phyloP scores from a whole-genome alignment of 805 yeast genomes.

The Candida boleticola region DNA sequence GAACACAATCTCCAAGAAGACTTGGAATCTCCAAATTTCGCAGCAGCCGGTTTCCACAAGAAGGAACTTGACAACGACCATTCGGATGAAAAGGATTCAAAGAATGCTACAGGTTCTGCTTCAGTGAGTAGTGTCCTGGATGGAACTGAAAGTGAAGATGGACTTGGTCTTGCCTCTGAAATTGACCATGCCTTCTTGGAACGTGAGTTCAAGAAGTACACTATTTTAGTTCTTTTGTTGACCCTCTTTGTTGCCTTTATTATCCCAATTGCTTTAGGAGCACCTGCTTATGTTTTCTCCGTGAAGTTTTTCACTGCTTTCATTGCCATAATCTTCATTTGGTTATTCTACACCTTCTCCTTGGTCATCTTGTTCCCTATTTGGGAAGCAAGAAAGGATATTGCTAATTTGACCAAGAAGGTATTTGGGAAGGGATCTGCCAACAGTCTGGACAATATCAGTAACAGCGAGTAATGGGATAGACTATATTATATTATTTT shows the following conservation, averaged over 20 bases:
- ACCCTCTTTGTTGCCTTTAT: slow-evolving; percentile 23
- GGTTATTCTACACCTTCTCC: slow-evolving; percentile 33
- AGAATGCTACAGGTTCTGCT: not conserved
- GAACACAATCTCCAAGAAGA: not conserved
- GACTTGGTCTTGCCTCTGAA: not conserved
- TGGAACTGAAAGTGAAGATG: not conserved
- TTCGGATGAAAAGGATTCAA: not conserved
- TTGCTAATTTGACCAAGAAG: slow-evolving; percentile 5
- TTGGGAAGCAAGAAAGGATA: slow-evolving; percentile 19
- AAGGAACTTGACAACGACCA: slow-evolving; percentile 4
- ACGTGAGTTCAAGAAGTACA: slow-evolving; percentile 27
- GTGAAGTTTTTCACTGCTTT: slow-evolving; percentile 28
- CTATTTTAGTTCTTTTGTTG: slow-evolving; percentile 18
- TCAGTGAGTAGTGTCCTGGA: not conserved
- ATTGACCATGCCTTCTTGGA: slow-evolving; percentile 25
- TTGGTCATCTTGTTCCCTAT: slow-evolving; percentile 29
- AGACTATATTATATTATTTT: too few relatives aligned
- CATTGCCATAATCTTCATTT: slow-evolving; percentile 28
- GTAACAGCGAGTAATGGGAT: too few relatives aligned
- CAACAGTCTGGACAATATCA: slow-evolving; percentile 19
- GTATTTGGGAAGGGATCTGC: slow-evolving; percentile 19
- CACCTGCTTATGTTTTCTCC: slow-evolving; percentile 31
- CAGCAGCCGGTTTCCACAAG: not conserved
- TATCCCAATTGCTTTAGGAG: slow-evolving; percentile 34
- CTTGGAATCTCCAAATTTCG: not conserved